Evolutionary conservation across 1,284 basidiomycete genomes (phyloP), one percentile per base, ranked within the genome.

Genomic region (Golubevia sp.): DNA sequence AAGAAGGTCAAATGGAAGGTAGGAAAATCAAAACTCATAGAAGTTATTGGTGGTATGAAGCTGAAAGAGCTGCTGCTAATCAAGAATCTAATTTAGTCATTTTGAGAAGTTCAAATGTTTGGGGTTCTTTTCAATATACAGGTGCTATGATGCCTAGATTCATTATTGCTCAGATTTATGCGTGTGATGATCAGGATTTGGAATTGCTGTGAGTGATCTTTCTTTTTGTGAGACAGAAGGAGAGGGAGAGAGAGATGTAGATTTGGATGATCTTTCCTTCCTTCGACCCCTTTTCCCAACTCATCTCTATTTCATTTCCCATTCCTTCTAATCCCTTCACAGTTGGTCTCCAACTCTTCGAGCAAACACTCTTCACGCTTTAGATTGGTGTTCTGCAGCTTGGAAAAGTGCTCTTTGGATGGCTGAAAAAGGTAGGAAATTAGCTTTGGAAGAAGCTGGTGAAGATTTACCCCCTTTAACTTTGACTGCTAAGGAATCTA

Each of bases 1-100:
- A 68, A 55, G 65, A 68, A 53, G 44, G 48, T 6, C 26, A 56
- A 27, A 51, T 59, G 34, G 44, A 44, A 23, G 51, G 48, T 23
- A 52, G 54, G 18, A 58, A 53, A 5, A 38, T 66, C 44, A 70
- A 68, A 24, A 55, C 56, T 2, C 27, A 61, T 1, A 61, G 68
- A 25, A 58, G 66, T 2, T 73, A 70, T 55, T 76, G 70, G 69
- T 76, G 64, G 63, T 72, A 74, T 51, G 74, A 76, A 48, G 70
- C 72, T 13, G 72, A 74, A 55, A 61, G 74, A 13, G 72, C 72
- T 11, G 72, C 59, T 27, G 74, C 74, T 6, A 64, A 58, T 44
- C 63, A 68, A 2, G 57, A 56, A 4, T 61, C 74, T n/a, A 64
- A 64, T 3, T 61, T 73, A 5, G 74, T 68, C 57, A 70, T 73